Conservation (phyloP, 495 filamentous ascomycete species). For the Aspergillus saccharolyticus region DNA sequence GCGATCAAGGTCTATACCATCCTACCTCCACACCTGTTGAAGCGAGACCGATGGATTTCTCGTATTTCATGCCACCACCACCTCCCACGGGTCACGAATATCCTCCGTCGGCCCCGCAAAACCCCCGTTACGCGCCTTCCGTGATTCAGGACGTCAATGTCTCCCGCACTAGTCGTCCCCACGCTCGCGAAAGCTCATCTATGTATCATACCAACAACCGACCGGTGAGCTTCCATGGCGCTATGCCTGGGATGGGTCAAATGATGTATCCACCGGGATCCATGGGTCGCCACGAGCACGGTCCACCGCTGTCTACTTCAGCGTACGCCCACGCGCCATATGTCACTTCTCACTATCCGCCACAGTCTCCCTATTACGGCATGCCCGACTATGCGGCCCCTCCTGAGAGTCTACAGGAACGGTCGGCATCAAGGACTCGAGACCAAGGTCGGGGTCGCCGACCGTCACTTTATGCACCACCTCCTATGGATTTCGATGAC, state of each 20-base stretch:
- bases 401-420: constrained; percentile 26
- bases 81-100: constrained; percentile 31
- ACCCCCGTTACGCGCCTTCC: constrained; percentile 21
- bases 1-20: constrained; percentile 30
- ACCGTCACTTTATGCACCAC: constrained; percentile 29
- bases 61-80: constrained; percentile 23
- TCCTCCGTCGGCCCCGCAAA: constrained; percentile 26
- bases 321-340: constrained; percentile 32
- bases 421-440: constrained; percentile 30
- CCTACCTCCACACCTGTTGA: constrained; percentile 29
- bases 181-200: not conserved
- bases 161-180: constrained; percentile 24
- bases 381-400: constrained; percentile 11
- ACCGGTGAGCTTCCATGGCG: constrained; percentile 43
- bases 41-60: constrained; percentile 28
- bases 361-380: constrained; percentile 16
- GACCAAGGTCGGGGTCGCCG: constrained; percentile 31
- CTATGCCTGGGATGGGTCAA: constrained; percentile 27
- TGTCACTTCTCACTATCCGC: constrained; percentile 26
- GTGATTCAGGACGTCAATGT: constrained; percentile 27
- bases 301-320: constrained; percentile 34
- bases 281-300: constrained; percentile 30
- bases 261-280: constrained; percentile 30
- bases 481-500: constrained; percentile 25
- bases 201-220: constrained; percentile 30